phyloP scores from a whole-genome alignment of 352 stramenopile genomes.

The Globisporangium polare region DNA sequence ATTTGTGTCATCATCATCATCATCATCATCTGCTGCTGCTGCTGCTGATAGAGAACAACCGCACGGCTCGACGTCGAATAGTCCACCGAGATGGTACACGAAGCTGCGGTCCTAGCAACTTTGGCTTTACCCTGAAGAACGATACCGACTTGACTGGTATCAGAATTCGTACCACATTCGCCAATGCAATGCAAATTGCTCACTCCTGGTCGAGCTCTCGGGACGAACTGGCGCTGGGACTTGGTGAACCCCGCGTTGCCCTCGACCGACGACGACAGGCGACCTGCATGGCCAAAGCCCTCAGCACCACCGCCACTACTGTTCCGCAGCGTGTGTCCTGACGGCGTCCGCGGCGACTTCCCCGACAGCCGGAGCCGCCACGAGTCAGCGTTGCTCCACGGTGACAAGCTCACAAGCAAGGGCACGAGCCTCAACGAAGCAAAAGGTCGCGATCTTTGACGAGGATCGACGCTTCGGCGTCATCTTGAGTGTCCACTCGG shows the following conservation, averaged over 20 bases:
- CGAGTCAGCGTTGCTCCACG: no score
- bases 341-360: constrained; percentile 10
- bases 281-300: neutral
- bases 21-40: no score
- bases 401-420: no score
- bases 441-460: no score
- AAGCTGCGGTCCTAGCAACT: constrained; percentile 40
- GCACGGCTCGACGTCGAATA: constrained; percentile 1
- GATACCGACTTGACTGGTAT: no score
- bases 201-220: constrained; percentile 23
- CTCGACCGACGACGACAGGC: neutral
- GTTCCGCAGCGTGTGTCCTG: neutral
- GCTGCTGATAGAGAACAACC: neutral
- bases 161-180: neutral
- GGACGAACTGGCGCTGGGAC: constrained; percentile 24
- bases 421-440: no score
- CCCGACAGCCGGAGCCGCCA: neutral
- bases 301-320: neutral
- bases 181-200: neutral
- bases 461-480: no score
- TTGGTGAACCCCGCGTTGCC: constrained; percentile 4
- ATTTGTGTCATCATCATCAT: constrained; percentile 2
- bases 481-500: no score
- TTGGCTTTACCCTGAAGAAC: neutral
- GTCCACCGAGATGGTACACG: constrained; percentile 58